Percentiles rank a stretch among this genome's conserved stretches.
phyloP scores from a whole-genome alignment of 2,329 filamentous ascomycete species.

The Fusarium hainanense region DNA sequence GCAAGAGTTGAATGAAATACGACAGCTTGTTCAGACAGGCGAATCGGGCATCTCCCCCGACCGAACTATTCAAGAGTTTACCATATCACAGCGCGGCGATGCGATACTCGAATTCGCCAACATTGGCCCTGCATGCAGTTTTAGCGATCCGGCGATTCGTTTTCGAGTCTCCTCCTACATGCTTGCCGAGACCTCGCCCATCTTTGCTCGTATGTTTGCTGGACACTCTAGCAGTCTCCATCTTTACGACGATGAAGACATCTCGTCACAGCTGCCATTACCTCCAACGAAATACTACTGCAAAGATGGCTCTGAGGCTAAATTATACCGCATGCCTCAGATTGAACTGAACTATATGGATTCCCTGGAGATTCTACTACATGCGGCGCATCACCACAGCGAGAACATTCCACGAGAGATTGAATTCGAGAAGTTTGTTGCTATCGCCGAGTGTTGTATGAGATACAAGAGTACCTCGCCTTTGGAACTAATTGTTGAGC shows the following conservation, averaged over 20 bases:
- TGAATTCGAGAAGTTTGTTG: slow-evolving; percentile 61
- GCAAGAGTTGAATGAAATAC: slow-evolving; percentile 55
- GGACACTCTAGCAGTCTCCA: slow-evolving; percentile 47
- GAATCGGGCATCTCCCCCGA: slow-evolving; percentile 56
- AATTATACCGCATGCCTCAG: slow-evolving; percentile 65
- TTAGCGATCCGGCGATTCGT: slow-evolving; percentile 55
- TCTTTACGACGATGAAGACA: slow-evolving; percentile 53
- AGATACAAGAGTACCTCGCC: slow-evolving; percentile 64
- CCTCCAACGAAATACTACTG: slow-evolving; percentile 53
- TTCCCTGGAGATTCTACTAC: slow-evolving; percentile 59
- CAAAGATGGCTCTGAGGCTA: slow-evolving; percentile 57
- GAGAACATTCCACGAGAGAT: slow-evolving; percentile 59
- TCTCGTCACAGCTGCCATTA: slow-evolving; percentile 51
- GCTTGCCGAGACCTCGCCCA: slow-evolving; percentile 62
- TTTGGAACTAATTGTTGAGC: slow-evolving; percentile 61
- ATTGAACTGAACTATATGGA: slow-evolving; percentile 56
- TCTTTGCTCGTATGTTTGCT: slow-evolving; percentile 62
- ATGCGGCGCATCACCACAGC: slow-evolving; percentile 64
- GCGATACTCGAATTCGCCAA: slow-evolving; percentile 65
- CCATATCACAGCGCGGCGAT: slow-evolving; percentile 60
- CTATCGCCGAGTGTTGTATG: slow-evolving; percentile 62
- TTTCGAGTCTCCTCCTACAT: slow-evolving; percentile 65
- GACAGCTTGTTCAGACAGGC: slow-evolving; percentile 54
- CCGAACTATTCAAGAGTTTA: slow-evolving; percentile 55
- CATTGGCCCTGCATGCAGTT: slow-evolving; percentile 46